Evolutionary conservation across 2,329 filamentous ascomycete genomes (phyloP).

Genomic region (Colletotrichum tofieldiae): DNA sequence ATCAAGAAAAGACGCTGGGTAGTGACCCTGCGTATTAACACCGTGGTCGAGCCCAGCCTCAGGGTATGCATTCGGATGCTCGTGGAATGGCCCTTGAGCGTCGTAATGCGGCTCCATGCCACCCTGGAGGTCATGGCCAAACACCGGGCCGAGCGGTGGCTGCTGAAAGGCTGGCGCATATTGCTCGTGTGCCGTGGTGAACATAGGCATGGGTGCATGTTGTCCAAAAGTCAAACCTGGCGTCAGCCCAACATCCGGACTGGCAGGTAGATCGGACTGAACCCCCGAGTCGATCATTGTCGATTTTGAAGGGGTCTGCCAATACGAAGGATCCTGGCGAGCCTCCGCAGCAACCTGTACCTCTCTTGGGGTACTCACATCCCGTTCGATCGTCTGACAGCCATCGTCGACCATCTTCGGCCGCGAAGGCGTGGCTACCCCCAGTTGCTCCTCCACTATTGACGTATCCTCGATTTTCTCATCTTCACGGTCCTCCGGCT

Average conservation of each 20-base stretch:
- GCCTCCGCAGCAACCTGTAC: conserved; percentile 41
- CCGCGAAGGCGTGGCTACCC: conserved; percentile 40
- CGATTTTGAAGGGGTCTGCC: conserved; percentile 36
- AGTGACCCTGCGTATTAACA: conserved; percentile 14
- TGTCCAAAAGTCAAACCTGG: conserved; percentile 22
- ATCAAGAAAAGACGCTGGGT: conserved; percentile 33
- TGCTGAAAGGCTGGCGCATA: conserved; percentile 33
- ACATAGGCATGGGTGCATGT: conserved; percentile 23
- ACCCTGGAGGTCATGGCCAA: conserved; percentile 19
- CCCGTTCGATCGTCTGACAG: conserved; percentile 50
- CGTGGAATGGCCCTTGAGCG: conserved; percentile 12
- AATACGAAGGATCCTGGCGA: conserved; percentile 23
- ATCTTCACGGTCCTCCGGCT: conserved; percentile 58
- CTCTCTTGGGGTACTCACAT: conserved; percentile 42
- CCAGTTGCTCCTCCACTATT: conserved; percentile 23
- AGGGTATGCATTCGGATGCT: conserved; percentile 26
- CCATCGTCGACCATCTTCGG: conserved; percentile 50
- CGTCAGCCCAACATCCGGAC: not conserved
- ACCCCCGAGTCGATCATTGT: conserved; percentile 39
- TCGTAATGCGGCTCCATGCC: conserved; percentile 26
- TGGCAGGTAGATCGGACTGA: conserved; percentile 23
- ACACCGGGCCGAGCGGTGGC: conserved; percentile 18
- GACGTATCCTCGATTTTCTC: conserved; percentile 45
- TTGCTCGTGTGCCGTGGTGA: conserved; percentile 30
- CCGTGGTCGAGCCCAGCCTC: conserved; percentile 32